These are phyloP conservation scores for Fusarium cicatricum DNA, from an alignment of 2,329 filamentous ascomycete genomes.

Conservation along the genomic window DNA sequence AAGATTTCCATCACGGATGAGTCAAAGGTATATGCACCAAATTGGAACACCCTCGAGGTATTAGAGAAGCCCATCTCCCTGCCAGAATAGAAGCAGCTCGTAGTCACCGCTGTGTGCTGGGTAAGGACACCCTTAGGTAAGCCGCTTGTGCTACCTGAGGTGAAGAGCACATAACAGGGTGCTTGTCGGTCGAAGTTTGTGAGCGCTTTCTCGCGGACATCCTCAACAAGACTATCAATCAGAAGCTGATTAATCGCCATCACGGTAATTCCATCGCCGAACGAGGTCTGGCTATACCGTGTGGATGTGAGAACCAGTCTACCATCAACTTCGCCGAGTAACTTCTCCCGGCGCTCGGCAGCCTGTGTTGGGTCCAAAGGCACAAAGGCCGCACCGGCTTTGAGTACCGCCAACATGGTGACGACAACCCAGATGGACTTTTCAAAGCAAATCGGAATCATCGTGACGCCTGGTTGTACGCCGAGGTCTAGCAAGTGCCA, in stretches of 20 bases:
- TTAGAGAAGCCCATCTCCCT: constrained; percentile 4
- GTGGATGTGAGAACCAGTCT: not conserved
- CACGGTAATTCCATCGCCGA: not conserved
- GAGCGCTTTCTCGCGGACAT: not conserved
- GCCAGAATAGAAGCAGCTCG: constrained; percentile 7
- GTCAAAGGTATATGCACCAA: constrained; percentile 3
- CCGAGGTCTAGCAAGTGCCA: not conserved
- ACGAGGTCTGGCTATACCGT: not conserved
- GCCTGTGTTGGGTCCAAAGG: not conserved
- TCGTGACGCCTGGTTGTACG: not conserved
- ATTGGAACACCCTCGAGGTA: constrained; percentile 8
- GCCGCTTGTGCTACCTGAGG: not conserved
- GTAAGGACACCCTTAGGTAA: constrained; percentile 2
- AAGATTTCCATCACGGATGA: not conserved
- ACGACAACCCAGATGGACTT: constrained; percentile 3
- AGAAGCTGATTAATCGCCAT: not conserved
- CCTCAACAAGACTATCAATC: not conserved
- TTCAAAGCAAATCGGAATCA: constrained; percentile 7
- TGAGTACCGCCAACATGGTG: not conserved
- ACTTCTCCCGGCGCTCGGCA: not conserved
- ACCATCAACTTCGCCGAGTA: not conserved
- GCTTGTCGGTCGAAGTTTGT: not conserved
- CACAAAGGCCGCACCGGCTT: constrained; percentile 5
- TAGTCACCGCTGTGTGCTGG: constrained; percentile 5
- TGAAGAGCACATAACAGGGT: constrained; percentile 1